Evolutionary conservation across 1,284 basidiomycete genomes (phyloP), one percentile per base, ranked within the genome.

Genomic region (Tilletia walkeri): DNA sequence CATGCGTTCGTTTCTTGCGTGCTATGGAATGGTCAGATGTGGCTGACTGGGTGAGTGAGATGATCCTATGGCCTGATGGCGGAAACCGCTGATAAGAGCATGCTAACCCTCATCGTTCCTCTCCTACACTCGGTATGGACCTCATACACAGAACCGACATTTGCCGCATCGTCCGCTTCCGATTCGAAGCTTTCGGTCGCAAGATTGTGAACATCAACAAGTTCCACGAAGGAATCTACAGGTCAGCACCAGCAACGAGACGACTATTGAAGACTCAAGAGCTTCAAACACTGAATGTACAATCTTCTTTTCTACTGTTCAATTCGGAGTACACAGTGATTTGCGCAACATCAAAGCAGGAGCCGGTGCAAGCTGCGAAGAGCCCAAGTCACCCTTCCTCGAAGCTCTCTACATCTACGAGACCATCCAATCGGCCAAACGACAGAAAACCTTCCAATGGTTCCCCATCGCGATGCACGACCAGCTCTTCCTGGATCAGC

Each of bases 401-500:
- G 24, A 54, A 38, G 66, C 48, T 3, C 66, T 67, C 48, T 54
- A 36, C 36, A 49, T 49, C 48, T 67, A 67, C 49, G 48, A 54
- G 9, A n/a, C 66, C 20, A 49, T 67, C 49, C 16, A 53, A 9
- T 49, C 48, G 16, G 12, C 41, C 30, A 67, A 67, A 49, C 66
- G 48, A 20, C 66, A 67, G 38, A 67, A 54, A 49, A 36, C 38
- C 36, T 67, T 53, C 49, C 41, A 67, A 18, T 67, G 66, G 66
- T 34, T 41, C 49, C 34, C 18, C n/a, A 38, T 41, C 49, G 38
- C 48, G 36, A 63, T 63, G 59, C 66, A 67, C 48, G 66, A 67
- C 50, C 66, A 49, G 45, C 66, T 67, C 66, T 67, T 66, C 48
- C 49, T 67, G 10, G 66, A 45, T 38, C 66, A 67, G 50, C 66